Evolutionary conservation across 164 flowering plant species (phyloP).

Genomic region (Paratinospora sagittata): DNA sequence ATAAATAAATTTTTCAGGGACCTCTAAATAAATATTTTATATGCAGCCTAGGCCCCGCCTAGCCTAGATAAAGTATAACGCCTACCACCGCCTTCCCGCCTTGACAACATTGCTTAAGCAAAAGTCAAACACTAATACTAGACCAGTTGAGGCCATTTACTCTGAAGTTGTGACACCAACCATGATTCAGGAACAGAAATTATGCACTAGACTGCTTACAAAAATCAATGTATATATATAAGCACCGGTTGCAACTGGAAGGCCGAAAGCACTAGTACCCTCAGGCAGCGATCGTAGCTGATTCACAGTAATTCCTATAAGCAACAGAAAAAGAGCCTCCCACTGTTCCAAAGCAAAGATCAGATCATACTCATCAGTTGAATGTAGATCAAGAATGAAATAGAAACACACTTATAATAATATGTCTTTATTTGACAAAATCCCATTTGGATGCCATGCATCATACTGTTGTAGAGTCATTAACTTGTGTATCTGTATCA

Average conservation of each 20-base stretch:
- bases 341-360: slow-evolving; percentile 49
- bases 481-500: not conserved
- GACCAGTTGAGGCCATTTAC: not conserved
- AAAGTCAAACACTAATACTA: not conserved
- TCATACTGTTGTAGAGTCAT: not conserved
- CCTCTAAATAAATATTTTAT: too few species aligned
- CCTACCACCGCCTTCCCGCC: too few species aligned
- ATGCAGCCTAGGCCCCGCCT: too few species aligned
- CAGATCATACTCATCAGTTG: not conserved
- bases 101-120: too few species aligned
- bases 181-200: not conserved
- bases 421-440: not conserved
- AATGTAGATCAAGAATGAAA: not conserved
- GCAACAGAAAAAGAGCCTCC: slow-evolving; percentile 98
- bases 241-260: slow-evolving; percentile 87
- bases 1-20: too few species aligned
- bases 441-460: not conserved
- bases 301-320: slow-evolving; percentile 90
- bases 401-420: not conserved
- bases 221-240: slow-evolving; percentile 84
- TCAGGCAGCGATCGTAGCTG: slow-evolving; percentile 86
- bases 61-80: too few species aligned
- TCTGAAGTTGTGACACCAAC: not conserved
- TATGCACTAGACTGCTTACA: slow-evolving; percentile 48
- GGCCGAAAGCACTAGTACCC: slow-evolving; percentile 67